Conservation (phyloP, 768 basidiomycete species). For the Boletus tomentosulus region DNA sequence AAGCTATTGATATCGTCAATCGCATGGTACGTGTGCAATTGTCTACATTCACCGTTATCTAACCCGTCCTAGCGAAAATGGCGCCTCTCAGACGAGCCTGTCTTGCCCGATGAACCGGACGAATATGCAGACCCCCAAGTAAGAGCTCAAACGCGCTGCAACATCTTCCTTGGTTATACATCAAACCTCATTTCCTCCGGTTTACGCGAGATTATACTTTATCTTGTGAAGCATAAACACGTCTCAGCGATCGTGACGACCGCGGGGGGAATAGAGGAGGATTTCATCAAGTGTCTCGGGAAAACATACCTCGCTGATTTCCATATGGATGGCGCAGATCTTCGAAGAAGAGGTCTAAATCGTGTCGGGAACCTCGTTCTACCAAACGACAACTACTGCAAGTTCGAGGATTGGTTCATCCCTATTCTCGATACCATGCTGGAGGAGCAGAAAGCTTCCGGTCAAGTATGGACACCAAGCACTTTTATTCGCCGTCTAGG, state of each 20-base stretch:
- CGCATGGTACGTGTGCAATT: constrained; percentile 64
- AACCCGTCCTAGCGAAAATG: constrained; percentile 62
- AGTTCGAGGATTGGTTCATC: constrained; percentile 98
- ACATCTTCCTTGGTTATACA: constrained; percentile 95
- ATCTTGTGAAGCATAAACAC: constrained; percentile 91
- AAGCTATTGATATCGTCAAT: constrained; percentile 86
- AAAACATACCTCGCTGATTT: constrained; percentile 94
- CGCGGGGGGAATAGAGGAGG: constrained; percentile 97
- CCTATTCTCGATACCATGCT: constrained; percentile 92
- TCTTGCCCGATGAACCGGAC: constrained; percentile 66
- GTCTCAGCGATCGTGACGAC: constrained; percentile 91
- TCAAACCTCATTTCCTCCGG: constrained; percentile 99
- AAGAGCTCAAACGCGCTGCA: constrained; percentile 71
- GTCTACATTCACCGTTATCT: background rate
- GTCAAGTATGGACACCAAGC: constrained; percentile 87
- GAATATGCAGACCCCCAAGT: constrained; percentile 54
- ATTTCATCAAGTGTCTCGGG: constrained; percentile 98
- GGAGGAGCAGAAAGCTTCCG: constrained; percentile 71
- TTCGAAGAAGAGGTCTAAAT: constrained; percentile 90
- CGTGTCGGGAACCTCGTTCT: constrained; percentile 94
- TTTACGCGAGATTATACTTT: constrained; percentile 84
- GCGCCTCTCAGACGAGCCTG: constrained; percentile 83
- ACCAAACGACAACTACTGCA: constrained; percentile 98
- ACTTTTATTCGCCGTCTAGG: constrained; percentile 89
- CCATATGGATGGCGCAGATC: constrained; percentile 81